Base-by-base conservation (phyloP, 2,329 filamentous ascomycete genomes). In the Tolypocladium inflatum region DNA sequence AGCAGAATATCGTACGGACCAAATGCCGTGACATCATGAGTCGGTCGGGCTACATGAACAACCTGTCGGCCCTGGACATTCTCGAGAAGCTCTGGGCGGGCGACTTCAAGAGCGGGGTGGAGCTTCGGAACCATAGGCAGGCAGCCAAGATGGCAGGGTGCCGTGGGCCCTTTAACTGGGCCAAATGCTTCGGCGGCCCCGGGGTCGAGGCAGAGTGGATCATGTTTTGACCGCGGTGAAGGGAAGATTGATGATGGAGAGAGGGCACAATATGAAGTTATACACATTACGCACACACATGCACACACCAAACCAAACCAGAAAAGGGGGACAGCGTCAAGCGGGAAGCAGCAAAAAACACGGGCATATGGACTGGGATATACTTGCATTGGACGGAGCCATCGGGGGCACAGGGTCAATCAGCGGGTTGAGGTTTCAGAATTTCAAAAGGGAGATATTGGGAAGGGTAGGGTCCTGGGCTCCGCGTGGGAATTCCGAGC, bases 1-100 rank as follows among this genome's bases (percentile, higher is more conserved):
- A 96, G 67, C 88, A 92, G 62, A 83, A 84, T 58, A 84, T 92
- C 59, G 88, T 97, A 56, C 85, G 91, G 56, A 80, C 84, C 63
- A 87, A 91, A 65, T 96, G 91, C 74, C 80, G 86, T 51, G 91
- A 93, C 68, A 93, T 97, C 63, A 91, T 93, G 79, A 83, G 85
- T 37, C 88, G 93, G 63, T 93, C 89, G 57, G 92, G 92, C 1
- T 97, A 97, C 74, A 90, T 91, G 79, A 97, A 96, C 74, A 97
- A 96, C 70, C 80, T 95, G 45, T 88, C 89, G 8, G 91, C 89
- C 9, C 79, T 97, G 33, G 89, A 94, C 66, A 85, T 96, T 4
- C 74, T 97, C 48, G 92, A 97, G 76, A 85, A 86, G 66, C 81
- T 96, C 19, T 97, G 93, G 92, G 78, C 79, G 15, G 81, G 80